phyloP scores from a whole-genome alignment of 768 basidiomycete species.

The Chalciporus pseudorubinellus region DNA sequence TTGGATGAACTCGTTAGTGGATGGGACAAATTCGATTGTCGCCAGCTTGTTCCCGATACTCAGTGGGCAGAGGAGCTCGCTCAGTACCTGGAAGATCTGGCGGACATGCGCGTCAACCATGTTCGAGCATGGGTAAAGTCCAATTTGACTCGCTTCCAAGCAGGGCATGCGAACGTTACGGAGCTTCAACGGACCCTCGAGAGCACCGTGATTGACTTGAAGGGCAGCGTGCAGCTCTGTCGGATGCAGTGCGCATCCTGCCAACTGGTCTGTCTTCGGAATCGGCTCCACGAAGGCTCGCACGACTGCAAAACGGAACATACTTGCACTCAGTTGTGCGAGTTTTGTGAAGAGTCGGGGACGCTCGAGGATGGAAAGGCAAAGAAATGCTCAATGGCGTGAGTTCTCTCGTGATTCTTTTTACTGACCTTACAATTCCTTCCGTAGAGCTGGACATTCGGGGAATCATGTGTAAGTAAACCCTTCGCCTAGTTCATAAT shows the following conservation, averaged over 20 bases:
- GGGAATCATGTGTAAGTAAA: conserved; percentile 52
- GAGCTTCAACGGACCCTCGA: conserved; percentile 45
- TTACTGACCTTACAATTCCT: not conserved
- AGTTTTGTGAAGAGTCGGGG: conserved; percentile 35
- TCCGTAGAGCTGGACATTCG: conserved; percentile 51
- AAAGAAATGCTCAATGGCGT: conserved; percentile 46
- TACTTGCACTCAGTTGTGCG: conserved; percentile 42
- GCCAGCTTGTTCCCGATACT: conserved; percentile 37
- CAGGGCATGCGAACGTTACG: conserved; percentile 44
- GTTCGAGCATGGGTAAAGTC: conserved; percentile 50
- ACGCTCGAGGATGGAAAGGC: conserved; percentile 28
- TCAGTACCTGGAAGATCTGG: conserved; percentile 41
- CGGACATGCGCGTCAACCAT: conserved; percentile 43
- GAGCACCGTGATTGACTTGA: conserved; percentile 43
- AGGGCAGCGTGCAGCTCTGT: conserved; percentile 50
- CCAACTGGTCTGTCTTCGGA: conserved; percentile 47
- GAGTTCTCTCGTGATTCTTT: conserved; percentile 19
- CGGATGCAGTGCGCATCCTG: conserved; percentile 46
- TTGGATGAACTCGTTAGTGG: conserved; percentile 17
- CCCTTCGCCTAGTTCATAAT: not conserved
- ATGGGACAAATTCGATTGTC: conserved; percentile 33
- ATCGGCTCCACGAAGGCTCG: conserved; percentile 41
- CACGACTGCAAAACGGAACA: conserved; percentile 56
- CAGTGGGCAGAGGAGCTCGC: conserved; percentile 43
- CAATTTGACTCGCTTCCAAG: conserved; percentile 49